Conservation (phyloP, 768 basidiomycete species). For the Boletus rubropictus region DNA sequence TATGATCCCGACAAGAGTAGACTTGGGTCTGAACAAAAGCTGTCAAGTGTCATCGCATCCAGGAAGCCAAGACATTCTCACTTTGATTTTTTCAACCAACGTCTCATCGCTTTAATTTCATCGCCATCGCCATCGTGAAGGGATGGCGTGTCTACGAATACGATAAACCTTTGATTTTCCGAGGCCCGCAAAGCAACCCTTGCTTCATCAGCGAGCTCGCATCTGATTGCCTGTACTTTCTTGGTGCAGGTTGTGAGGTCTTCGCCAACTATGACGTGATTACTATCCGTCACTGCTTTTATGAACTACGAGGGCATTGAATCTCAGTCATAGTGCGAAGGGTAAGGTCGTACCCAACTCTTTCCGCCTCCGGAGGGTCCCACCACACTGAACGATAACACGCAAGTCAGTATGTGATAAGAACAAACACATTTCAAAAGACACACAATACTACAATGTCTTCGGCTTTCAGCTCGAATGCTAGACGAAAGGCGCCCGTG, state of each 20-base stretch:
- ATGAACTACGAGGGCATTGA: conserved; percentile 7
- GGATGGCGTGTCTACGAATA: conserved; percentile 23
- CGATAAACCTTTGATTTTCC: conserved; percentile 1
- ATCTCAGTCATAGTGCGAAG: not conserved
- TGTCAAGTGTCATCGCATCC: not conserved
- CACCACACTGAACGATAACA: conserved; percentile 5
- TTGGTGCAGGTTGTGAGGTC: not conserved
- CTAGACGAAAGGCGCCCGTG: not conserved
- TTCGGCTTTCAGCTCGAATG: not conserved
- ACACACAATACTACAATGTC: conserved; percentile 21
- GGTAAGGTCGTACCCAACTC: conserved; percentile 9
- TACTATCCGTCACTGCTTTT: not conserved
- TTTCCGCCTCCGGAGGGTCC: conserved; percentile 20
- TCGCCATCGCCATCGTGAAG: not conserved
- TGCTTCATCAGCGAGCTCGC: not conserved
- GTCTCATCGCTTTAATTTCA: not conserved
- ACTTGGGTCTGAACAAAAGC: conserved; percentile 1
- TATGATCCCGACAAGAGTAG: conserved; percentile 8
- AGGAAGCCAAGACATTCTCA: not conserved
- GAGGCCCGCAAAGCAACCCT: not conserved
- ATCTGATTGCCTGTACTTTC: conserved; percentile 11
- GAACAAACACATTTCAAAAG: not conserved
- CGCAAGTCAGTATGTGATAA: not conserved
- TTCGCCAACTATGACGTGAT: not conserved
- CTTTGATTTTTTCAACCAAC: conserved; percentile 9